These are phyloP conservation scores for Pseudogymnoascus sp. DNA, from an alignment of 2,329 filamentous ascomycete genomes.

Conservation along the genomic window DNA sequence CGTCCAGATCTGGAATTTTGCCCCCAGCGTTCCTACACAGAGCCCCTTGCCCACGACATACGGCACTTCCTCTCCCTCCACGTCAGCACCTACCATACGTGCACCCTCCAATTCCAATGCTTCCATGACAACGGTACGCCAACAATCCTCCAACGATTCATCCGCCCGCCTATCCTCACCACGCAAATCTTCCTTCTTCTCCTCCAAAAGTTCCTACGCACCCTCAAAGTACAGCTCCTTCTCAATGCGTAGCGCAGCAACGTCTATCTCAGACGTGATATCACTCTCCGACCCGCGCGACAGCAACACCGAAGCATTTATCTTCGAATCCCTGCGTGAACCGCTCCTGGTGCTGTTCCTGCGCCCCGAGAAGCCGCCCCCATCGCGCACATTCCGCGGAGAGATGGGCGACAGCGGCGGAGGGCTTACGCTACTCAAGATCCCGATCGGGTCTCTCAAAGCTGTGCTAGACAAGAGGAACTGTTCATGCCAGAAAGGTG, in stretches of 20 bases:
- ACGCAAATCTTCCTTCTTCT: background rate
- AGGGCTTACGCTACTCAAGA: background rate
- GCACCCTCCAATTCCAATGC: background rate
- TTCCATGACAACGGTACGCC: background rate
- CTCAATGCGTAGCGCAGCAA: background rate
- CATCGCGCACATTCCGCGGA: background rate
- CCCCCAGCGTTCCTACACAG: background rate
- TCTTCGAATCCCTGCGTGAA: slow-evolving; percentile 4
- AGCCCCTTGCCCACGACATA: background rate
- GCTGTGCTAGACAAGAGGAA: background rate
- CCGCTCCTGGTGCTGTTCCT: slow-evolving; percentile 9
- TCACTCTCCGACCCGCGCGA: background rate
- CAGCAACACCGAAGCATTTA: slow-evolving; percentile 2
- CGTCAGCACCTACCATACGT: background rate
- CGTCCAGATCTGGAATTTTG: slow-evolving; percentile 7
- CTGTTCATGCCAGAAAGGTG: background rate
- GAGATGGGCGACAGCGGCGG: background rate
- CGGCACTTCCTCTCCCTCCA: background rate
- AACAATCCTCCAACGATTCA: background rate
- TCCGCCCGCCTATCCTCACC: background rate
- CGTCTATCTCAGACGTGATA: background rate
- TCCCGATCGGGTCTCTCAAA: background rate
- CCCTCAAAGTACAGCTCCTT: background rate
- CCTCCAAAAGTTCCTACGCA: background rate
- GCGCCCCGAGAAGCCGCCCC: background rate